Conservation (phyloP, 1,139 yeast genomes). For the Eremothecium gossypii region DNA sequence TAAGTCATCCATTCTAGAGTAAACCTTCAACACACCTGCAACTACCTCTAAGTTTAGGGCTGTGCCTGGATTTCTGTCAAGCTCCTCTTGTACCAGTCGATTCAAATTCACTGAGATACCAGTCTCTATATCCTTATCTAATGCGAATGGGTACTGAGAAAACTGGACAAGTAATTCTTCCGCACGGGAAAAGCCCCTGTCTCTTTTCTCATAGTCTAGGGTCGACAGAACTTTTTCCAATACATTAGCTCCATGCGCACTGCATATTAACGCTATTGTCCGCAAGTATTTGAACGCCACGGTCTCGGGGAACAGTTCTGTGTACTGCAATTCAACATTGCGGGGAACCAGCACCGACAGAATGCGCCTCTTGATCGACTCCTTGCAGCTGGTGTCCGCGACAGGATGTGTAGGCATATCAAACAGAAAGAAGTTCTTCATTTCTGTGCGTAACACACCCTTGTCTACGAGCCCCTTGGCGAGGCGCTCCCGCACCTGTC, state of each 20-base stretch:
- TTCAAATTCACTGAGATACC: constrained; percentile 74
- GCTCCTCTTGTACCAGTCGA: constrained; percentile 57
- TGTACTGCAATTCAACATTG: constrained; percentile 41
- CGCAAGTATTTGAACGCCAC: constrained; percentile 67
- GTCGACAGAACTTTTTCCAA: constrained; percentile 79
- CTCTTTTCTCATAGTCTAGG: constrained; percentile 81
- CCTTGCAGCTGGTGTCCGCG: constrained; percentile 78
- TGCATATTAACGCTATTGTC: constrained; percentile 74
- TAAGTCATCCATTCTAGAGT: constrained; percentile 40
- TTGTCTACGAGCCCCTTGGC: constrained; percentile 97
- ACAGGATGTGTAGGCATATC: constrained; percentile 99
- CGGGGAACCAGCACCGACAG: constrained; percentile 62
- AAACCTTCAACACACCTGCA: constrained; percentile 67
- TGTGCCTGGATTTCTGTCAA: constrained; percentile 43
- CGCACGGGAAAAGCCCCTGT: constrained; percentile 85
- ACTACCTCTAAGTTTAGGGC: constrained; percentile 78
- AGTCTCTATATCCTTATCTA: constrained; percentile 45
- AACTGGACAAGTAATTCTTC: constrained; percentile 80
- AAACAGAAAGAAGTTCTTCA: constrained; percentile 85
- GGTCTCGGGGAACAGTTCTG: constrained; percentile 58
- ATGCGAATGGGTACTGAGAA: constrained; percentile 76
- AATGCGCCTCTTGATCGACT: constrained; percentile 63
- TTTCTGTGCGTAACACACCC: constrained; percentile 93
- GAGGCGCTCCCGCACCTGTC: constrained; percentile 92
- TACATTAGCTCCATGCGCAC: constrained; percentile 92